Evolutionary conservation across 768 basidiomycete species (phyloP).

Genomic region (Plicaturopsis crispa): DNA sequence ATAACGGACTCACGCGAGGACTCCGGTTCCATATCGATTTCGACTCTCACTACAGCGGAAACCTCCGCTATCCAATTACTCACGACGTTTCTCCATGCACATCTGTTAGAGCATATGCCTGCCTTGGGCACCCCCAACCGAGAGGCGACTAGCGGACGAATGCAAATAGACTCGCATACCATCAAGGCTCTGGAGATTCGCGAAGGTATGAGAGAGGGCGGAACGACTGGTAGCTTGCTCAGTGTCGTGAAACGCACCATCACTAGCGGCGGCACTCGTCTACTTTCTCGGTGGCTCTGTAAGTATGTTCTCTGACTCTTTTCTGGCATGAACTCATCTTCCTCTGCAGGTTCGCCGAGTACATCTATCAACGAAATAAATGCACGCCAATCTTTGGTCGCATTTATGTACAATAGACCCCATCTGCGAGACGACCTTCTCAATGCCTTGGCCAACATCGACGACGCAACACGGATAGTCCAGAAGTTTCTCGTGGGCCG

Average conservation of each 20-base stretch:
- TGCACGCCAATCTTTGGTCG: conserved; percentile 68
- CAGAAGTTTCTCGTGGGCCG: conserved; percentile 69
- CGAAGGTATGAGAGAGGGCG: conserved; percentile 67
- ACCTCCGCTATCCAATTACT: conserved; percentile 52
- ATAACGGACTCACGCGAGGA: conserved; percentile 8
- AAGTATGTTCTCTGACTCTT: conserved; percentile 16
- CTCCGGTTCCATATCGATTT: conserved; percentile 7
- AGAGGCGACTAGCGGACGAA: conserved; percentile 48
- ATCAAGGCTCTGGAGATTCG: conserved; percentile 84
- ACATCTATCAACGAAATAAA: conserved; percentile 68
- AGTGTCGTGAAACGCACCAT: conserved; percentile 70
- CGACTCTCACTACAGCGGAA: conserved; percentile 32
- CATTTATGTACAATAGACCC: conserved; percentile 53
- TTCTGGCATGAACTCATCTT: conserved; percentile 9
- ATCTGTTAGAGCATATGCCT: conserved; percentile 78
- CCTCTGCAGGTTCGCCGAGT: conserved; percentile 71
- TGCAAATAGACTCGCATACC: conserved; percentile 88
- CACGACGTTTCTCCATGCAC: conserved; percentile 53
- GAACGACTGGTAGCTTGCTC: conserved; percentile 64
- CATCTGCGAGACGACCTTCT: conserved; percentile 61
- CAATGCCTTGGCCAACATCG: conserved; percentile 44
- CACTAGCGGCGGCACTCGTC: conserved; percentile 70
- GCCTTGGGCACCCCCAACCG: conserved; percentile 45
- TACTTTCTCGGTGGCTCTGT: conserved; percentile 77
- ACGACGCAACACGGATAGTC: conserved; percentile 68